Conservation (phyloP, 108 stramenopile species). For the Epithemia pelagica region DNA sequence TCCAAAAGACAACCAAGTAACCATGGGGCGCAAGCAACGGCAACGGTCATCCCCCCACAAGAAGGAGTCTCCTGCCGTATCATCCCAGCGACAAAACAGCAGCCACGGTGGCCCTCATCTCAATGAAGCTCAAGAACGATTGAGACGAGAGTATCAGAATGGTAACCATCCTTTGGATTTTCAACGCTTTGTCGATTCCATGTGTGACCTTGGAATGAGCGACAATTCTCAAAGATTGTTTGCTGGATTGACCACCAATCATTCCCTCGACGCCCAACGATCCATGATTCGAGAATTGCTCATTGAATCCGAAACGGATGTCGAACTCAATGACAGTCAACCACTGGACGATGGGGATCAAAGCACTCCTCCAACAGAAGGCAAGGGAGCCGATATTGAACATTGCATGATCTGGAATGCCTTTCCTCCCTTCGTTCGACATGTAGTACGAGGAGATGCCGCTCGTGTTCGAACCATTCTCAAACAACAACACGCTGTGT, state of each 20-base stretch:
- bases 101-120: too few relatives aligned
- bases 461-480: constrained; percentile 9
- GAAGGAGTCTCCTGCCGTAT: too few relatives aligned
- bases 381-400: constrained; percentile 5
- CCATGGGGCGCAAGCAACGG: too few relatives aligned
- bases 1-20: too few relatives aligned
- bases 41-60: too few relatives aligned
- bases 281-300: constrained; percentile 17
- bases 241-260: not conserved
- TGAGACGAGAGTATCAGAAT: too few relatives aligned
- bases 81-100: too few relatives aligned
- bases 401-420: constrained; percentile 8
- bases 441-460: constrained; percentile 7
- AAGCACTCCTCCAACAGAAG: not conserved
- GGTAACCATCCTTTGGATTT: too few relatives aligned
- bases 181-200: not conserved
- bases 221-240: not conserved
- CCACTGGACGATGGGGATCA: constrained; percentile 38
- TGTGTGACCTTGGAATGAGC: not conserved
- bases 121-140: too few relatives aligned
- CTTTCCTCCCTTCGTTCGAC: constrained; percentile 17
- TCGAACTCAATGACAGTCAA: constrained; percentile 23
- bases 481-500: not conserved
- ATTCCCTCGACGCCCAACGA: not conserved
- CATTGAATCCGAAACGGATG: constrained; percentile 26